Percentiles rank a stretch among this genome's conserved stretches.
Evolutionary conservation across 176 grass and related monocot species (phyloP).

Genomic region (Cenchrus americanus): DNA sequence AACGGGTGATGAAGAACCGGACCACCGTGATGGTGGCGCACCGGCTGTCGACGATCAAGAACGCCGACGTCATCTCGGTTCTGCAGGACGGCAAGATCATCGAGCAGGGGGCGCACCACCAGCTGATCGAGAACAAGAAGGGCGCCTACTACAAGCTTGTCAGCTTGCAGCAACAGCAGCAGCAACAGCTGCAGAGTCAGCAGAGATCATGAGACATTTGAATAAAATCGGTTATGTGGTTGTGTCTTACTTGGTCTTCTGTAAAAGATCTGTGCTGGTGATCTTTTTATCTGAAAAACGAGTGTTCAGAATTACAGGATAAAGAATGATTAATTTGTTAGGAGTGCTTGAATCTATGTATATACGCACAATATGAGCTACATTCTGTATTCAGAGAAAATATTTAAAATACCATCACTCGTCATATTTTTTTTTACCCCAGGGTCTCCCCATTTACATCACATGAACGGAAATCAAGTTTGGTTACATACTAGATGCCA

Average conservation of each 20-base stretch:
- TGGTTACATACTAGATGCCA: too few relatives aligned
- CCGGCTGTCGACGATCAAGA: conserved; percentile 86
- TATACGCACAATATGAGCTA: neutral
- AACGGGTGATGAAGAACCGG: conserved; percentile 86
- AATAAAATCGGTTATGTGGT: neutral
- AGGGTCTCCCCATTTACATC: too few relatives aligned
- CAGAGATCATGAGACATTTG: conserved; percentile 24
- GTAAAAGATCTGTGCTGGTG: conserved; percentile 4
- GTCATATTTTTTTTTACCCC: too few relatives aligned
- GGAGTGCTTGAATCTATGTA: neutral
- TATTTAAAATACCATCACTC: neutral
- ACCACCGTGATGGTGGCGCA: conserved; percentile 93
- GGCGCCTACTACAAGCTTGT: conserved; percentile 89
- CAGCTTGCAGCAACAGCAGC: conserved; percentile 76
- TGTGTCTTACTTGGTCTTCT: conserved; percentile 2
- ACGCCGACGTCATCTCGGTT: conserved; percentile 89
- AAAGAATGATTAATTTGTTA: conserved; percentile 22
- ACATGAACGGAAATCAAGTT: too few relatives aligned
- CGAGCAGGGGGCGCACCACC: conserved; percentile 76
- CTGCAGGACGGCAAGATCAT: conserved; percentile 90
- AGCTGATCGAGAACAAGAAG: conserved; percentile 67
- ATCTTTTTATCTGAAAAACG: conserved; percentile 32
- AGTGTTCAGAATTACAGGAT: conserved; percentile 29
- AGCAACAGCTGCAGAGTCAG: conserved; percentile 47
- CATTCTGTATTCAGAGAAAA: neutral